Percentiles rank a stretch among this genome's conserved stretches.
phyloP scores from a whole-genome alignment of 148 eudicot genomes.

The Suaeda aralocaspica region DNA sequence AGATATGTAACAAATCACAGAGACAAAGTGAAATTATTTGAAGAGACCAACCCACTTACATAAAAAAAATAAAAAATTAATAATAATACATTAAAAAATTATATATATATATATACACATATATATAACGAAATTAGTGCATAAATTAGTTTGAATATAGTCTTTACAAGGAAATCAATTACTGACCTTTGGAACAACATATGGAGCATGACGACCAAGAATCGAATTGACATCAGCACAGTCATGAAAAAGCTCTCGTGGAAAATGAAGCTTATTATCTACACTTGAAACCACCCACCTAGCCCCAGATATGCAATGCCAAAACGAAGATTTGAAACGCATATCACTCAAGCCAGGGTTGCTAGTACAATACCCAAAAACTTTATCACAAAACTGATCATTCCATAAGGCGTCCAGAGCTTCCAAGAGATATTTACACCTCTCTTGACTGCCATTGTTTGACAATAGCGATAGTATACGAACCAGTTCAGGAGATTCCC shows the following conservation, averaged over 20 bases:
- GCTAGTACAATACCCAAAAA: constrained; percentile 37
- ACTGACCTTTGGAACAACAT: constrained; percentile 84
- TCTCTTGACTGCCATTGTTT: constrained; percentile 38
- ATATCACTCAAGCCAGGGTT: constrained; percentile 34
- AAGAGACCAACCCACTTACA: not conserved
- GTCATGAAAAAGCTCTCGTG: constrained; percentile 72
- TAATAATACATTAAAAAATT: no score
- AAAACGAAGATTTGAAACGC: constrained; percentile 55
- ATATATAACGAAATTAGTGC: not conserved
- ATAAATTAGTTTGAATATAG: constrained; percentile 7
- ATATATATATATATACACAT: no score
- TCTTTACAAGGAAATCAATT: not conserved
- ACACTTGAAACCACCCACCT: constrained; percentile 63
- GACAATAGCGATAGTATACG: constrained; percentile 53
- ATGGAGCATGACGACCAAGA: constrained; percentile 71
- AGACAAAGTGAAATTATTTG: not conserved
- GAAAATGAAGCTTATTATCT: constrained; percentile 56
- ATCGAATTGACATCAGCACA: constrained; percentile 69
- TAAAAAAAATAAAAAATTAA: not conserved
- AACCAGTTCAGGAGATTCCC: constrained; percentile 79
- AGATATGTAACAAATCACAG: not conserved
- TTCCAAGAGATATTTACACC: constrained; percentile 61
- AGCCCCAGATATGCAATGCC: constrained; percentile 42
- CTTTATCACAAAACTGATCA: constrained; percentile 57
- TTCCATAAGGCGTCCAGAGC: constrained; percentile 80